Evolutionary conservation across 2,329 filamentous ascomycete genomes (phyloP).

Genomic region (Teratosphaeria zuluensis): DNA sequence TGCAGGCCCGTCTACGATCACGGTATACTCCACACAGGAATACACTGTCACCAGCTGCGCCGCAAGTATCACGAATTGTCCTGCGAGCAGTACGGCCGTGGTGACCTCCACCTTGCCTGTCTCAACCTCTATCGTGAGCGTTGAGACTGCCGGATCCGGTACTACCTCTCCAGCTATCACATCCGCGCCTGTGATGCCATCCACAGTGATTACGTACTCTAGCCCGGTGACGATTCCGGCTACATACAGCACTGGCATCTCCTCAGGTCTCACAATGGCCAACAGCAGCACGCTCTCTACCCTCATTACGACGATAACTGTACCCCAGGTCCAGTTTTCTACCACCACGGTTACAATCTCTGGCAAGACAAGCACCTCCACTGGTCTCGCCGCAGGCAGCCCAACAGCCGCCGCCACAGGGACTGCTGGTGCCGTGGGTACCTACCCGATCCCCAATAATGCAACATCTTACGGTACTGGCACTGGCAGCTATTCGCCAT

Average conservation of each 20-base stretch:
- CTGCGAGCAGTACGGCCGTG: slow-evolving; percentile 23
- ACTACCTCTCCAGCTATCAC: background rate
- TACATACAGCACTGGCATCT: slow-evolving; percentile 27
- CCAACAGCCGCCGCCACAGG: slow-evolving; percentile 6
- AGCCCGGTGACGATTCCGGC: slow-evolving; percentile 26
- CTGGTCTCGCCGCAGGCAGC: slow-evolving; percentile 7
- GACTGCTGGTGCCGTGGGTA: slow-evolving; percentile 4
- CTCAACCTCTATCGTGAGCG: slow-evolving; percentile 30
- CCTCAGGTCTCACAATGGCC: slow-evolving; percentile 23
- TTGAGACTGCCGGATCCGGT: background rate
- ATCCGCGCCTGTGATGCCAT: slow-evolving; percentile 15
- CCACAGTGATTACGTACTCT: slow-evolving; percentile 35
- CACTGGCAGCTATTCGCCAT: slow-evolving; percentile 9
- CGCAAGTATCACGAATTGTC: slow-evolving; percentile 27
- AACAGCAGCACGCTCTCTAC: slow-evolving; percentile 21
- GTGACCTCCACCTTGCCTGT: slow-evolving; percentile 30
- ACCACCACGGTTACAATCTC: slow-evolving; percentile 25
- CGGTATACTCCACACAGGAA: slow-evolving; percentile 33
- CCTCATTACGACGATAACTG: slow-evolving; percentile 33
- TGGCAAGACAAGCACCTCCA: slow-evolving; percentile 17
- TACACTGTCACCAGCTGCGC: slow-evolving; percentile 35
- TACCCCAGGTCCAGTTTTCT: slow-evolving; percentile 37
- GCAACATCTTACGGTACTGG: slow-evolving; percentile 9
- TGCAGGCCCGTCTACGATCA: slow-evolving; percentile 15
- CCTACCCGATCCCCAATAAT: background rate